Percentiles rank a stretch among this genome's conserved stretches.
These are phyloP conservation scores for Salvia miltiorrhiza DNA, from an alignment of 257 asterid species.

Conservation along the genomic window DNA sequence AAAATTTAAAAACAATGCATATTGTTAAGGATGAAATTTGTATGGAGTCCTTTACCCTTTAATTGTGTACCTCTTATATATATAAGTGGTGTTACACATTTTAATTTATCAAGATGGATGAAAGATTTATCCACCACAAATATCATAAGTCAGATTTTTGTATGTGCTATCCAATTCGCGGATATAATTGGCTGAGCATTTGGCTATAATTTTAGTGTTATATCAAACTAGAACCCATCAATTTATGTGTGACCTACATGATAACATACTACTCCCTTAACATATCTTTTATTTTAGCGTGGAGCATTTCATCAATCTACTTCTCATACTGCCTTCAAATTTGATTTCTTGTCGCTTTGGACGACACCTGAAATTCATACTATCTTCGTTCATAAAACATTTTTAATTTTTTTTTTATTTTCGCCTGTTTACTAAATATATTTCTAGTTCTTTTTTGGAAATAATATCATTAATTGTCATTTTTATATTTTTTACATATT, in stretches of 20 bases:
- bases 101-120: neutral
- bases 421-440: too few relatives aligned
- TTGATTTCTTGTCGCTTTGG: neutral
- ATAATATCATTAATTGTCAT: too few relatives aligned
- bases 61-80: too few relatives aligned
- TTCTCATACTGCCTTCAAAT: neutral
- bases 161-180: neutral
- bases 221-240: neutral
- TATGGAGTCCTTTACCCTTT: too few relatives aligned
- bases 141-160: neutral
- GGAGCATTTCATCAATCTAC: neutral
- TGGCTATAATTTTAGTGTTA: neutral
- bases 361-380: neutral
- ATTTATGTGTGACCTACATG: neutral
- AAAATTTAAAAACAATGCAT: too few relatives aligned
- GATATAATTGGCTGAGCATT: neutral
- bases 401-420: too few relatives aligned
- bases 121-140: neutral
- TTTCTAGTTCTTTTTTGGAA: too few relatives aligned
- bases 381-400: too few relatives aligned
- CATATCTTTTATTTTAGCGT: neutral
- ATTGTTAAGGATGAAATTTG: too few relatives aligned
- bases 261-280: neutral
- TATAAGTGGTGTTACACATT: too few relatives aligned
- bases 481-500: too few relatives aligned